Evolutionary conservation across 75 land plant genomes (phyloP).

Genomic region (Picea sitchensis): DNA sequence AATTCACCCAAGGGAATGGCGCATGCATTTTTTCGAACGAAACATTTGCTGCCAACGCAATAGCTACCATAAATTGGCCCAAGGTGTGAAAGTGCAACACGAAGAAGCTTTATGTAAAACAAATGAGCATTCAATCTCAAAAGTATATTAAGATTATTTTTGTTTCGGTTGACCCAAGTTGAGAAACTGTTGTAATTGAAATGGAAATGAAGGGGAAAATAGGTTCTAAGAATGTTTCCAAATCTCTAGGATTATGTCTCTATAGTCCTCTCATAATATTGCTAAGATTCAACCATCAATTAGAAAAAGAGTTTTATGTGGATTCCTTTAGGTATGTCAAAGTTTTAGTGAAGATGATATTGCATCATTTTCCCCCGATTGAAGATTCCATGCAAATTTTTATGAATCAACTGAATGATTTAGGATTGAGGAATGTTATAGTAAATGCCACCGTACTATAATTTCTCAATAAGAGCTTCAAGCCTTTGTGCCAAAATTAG

Average conservation of each 20-base stretch:
- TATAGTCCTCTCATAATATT: constrained; percentile 9
- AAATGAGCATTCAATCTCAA: no score
- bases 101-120: no score
- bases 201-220: no score
- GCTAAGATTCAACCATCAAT: constrained; percentile 5
- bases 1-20: no score
- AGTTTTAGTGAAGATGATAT: neutral
- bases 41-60: no score
- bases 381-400: neutral
- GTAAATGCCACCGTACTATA: neutral
- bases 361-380: neutral
- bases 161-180: no score
- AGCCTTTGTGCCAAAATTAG: neutral
- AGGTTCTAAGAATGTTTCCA: neutral
- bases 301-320: neutral
- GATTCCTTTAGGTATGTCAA: neutral
- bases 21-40: no score
- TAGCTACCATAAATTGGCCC: no score
- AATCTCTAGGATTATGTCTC: constrained; percentile 16
- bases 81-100: no score
- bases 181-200: no score
- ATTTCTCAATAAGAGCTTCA: constrained; percentile 2
- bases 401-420: neutral
- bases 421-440: neutral
- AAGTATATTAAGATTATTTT: no score